Evolutionary conservation across 2,329 filamentous ascomycete species (phyloP), one percentile per base, ranked within the genome.

Genomic region (Leptographium flavum): DNA sequence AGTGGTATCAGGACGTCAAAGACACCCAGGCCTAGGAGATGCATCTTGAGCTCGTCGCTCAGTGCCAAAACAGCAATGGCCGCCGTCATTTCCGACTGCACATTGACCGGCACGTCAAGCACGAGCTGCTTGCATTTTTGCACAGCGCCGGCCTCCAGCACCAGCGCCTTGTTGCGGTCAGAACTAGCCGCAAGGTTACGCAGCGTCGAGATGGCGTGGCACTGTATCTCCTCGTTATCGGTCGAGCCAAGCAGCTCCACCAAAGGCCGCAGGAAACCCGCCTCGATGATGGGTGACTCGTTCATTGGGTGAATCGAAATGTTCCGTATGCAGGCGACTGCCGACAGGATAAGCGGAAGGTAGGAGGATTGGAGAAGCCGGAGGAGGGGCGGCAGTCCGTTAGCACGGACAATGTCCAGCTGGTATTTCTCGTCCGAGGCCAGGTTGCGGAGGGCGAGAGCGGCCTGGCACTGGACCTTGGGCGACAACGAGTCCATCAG

Each of bases 61-160:
- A 98, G 68, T 17, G 92, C 92, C 51, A 98, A 73, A 14, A 98
- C 92, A 32, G 92, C 92, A 63, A 98, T 95, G 1, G 92, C 92
- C n/a, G 92, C 92, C 5, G 92, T 98, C 92, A 98, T 98, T 63
- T 98, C 92, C 2, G 88, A 95, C 61, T 98, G 92, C 3, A 98
- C 92, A 33, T 85, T 90, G 41, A 96, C 74, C 0, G 92, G 87
- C 3, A 96, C 92, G 46, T 93, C 82, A 17, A 98, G 70, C 22
- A 98, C 88, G 43, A 98, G 73, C 59, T 96, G 87, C 65, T 95
- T 96, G 78, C 92, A 98, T 63, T 96, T 96, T 60, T 96, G 87
- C 33, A 98, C 92, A 2, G 92, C 92, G 22, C 92, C 92, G 30
- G 92, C 92, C 63, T 96, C 87, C 41, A 98, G 69, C 1, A 98